Conservation (phyloP, 257 asterid species). For the Petunia axillaris region DNA sequence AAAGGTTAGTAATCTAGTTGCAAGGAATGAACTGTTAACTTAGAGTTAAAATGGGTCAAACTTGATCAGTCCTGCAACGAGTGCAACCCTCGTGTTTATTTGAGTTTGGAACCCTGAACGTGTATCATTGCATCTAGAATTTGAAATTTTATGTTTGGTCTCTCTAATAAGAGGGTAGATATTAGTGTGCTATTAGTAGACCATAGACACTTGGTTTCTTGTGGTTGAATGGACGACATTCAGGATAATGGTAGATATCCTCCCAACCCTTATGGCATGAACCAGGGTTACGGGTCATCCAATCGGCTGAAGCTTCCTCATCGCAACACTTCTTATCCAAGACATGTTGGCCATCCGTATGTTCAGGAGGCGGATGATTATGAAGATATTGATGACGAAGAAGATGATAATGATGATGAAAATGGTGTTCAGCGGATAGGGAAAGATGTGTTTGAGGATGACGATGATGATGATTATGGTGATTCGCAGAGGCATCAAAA, state of each 20-base stretch:
- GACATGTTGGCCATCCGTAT: constrained; percentile 40
- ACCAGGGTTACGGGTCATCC: constrained; percentile 38
- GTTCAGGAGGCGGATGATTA: constrained; percentile 41
- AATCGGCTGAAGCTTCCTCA: constrained; percentile 45
- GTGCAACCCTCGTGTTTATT: not conserved
- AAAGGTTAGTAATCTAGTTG: constrained; percentile 3
- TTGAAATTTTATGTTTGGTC: not conserved
- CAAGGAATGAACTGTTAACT: constrained; percentile 13
- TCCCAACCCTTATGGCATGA: constrained; percentile 42
- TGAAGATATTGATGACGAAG: constrained; percentile 42
- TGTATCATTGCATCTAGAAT: not conserved
- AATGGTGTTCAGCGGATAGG: constrained; percentile 53
- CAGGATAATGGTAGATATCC: constrained; percentile 58
- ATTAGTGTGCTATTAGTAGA: constrained; percentile 20
- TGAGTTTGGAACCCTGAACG: not conserved
- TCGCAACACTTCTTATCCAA: constrained; percentile 29
- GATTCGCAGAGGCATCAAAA: constrained; percentile 56
- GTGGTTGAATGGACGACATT: constrained; percentile 59
- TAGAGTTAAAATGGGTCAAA: not conserved
- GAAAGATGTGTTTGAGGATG: constrained; percentile 45
- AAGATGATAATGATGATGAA: constrained; percentile 55
- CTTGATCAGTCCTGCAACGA: not conserved
- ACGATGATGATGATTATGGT: constrained; percentile 51
- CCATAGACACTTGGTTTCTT: constrained; percentile 23
- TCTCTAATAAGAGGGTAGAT: constrained; percentile 18